These are phyloP conservation scores for Myxozyma vanderwaltii DNA, from an alignment of 805 yeast species.

Conservation along the genomic window DNA sequence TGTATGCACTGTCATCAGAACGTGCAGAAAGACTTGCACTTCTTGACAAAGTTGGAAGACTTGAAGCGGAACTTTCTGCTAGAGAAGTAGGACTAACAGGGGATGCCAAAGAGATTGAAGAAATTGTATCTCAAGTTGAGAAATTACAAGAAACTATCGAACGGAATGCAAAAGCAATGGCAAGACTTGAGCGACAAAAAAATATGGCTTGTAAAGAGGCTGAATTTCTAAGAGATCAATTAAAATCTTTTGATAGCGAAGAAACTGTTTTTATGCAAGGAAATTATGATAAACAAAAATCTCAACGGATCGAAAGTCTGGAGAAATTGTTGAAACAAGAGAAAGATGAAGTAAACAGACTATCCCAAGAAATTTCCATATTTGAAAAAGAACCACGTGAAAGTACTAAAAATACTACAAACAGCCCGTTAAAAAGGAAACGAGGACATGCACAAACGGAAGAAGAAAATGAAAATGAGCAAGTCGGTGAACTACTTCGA, in stretches of 20 bases:
- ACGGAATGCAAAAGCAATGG: conserved; percentile 45
- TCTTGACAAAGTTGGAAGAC: conserved; percentile 40
- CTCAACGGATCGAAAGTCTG: conserved; percentile 42
- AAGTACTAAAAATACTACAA: not conserved
- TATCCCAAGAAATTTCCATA: conserved; percentile 43
- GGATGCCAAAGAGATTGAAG: conserved; percentile 36
- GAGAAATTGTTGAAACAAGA: conserved; percentile 58
- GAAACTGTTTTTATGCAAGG: conserved; percentile 35
- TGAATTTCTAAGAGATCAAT: conserved; percentile 56
- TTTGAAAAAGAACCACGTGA: conserved; percentile 32
- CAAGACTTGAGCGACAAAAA: conserved; percentile 48
- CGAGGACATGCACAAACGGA: conserved; percentile 7
- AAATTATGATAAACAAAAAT: conserved; percentile 30
- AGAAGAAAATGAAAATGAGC: conserved; percentile 35
- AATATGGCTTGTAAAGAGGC: conserved; percentile 60
- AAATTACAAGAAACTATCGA: conserved; percentile 43
- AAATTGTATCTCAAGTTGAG: conserved; percentile 39
- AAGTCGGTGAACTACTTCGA: conserved; percentile 45
- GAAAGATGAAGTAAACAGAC: conserved; percentile 52
- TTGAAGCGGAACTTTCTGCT: conserved; percentile 39
- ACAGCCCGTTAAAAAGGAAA: no score
- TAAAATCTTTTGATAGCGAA: conserved; percentile 53
- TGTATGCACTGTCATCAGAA: conserved; percentile 44
- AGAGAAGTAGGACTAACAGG: conserved; percentile 34
- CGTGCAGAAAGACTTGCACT: conserved; percentile 39